A percentile compares a stretch with the other conserved stretches of the same genome.
phyloP scores from a whole-genome alignment of 2,329 filamentous ascomycete species.

The Cordyceps pruinosa region DNA sequence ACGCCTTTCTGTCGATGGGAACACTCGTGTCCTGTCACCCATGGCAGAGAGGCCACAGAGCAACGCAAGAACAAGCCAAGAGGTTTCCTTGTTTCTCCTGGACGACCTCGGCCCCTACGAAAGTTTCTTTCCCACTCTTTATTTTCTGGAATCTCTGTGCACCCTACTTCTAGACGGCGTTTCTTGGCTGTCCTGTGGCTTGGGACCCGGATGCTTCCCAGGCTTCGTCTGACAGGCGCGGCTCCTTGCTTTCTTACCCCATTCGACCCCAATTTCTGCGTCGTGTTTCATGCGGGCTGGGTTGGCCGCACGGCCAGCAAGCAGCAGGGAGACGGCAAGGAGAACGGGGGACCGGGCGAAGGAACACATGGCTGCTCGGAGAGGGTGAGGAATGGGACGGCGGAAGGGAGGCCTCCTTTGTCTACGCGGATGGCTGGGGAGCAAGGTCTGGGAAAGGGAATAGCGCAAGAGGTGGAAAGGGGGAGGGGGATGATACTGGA shows the following conservation, averaged over 20 bases:
- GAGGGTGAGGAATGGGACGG: neutral
- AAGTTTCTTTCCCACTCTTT: neutral
- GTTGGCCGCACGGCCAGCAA: neutral
- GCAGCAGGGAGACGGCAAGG: neutral
- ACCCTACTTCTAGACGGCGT: neutral
- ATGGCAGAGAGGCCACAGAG: slow-evolving; percentile 55
- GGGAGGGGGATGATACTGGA: neutral
- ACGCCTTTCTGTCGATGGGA: slow-evolving; percentile 46
- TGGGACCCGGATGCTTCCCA: neutral
- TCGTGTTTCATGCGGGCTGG: neutral
- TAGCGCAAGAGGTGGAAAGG: neutral
- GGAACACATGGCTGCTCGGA: neutral
- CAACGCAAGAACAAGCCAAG: slow-evolving; percentile 48
- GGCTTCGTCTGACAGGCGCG: neutral
- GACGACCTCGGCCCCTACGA: neutral
- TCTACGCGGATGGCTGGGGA: neutral
- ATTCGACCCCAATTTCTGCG: neutral
- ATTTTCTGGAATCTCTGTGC: neutral
- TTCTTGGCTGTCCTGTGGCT: neutral
- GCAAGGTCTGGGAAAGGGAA: neutral
- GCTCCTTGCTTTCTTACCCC: neutral
- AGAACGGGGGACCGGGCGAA: neutral
- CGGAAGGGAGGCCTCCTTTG: slow-evolving; percentile 4
- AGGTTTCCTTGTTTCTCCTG: neutral
- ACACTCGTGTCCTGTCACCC: slow-evolving; percentile 17